Evolutionary conservation across 148 eudicot genomes (phyloP), one percentile per base, ranked within the genome.

Genomic region (Vaccinium macrocarpon): DNA sequence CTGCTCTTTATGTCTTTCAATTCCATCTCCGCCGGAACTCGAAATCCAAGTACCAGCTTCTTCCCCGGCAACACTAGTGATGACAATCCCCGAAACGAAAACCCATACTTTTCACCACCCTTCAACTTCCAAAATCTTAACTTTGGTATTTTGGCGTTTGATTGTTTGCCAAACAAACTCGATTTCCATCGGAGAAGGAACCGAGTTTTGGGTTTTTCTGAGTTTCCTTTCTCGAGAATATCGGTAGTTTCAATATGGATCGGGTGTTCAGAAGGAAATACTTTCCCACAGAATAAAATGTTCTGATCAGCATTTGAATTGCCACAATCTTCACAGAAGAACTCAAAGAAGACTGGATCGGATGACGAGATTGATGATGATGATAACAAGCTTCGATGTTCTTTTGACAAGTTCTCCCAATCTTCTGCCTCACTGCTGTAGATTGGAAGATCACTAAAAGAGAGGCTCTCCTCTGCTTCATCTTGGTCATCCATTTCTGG

Each of bases 321-420:
- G 51, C 35, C 57, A 71, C 80, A 71, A 42, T 88, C 84, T 51
- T 83, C 62, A 68, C 83, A 85, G 80, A 76, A 85, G 83, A 88
- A 88, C 86, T 85, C 90, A 25, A 88, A 88, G 50, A 81, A 81
- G 38, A 83, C 88, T 59, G 48, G 83, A 23, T 81, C 74, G n/a
- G 76, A 62, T 2, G 87, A 85, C 0, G 76, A 71, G 76, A 29
- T 5, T 35, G 76, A 35, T 3, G 42, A 25, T 23, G 80, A n/a
- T 9, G 35, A 77, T 23, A 57, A 32, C 23, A 32, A 62, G 66
- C 35, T 81, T 25, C 55, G 86, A 70, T 68, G 80, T 56, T 48
- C 49, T 48, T 52, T 55, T 27, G 16, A 79, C 15, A 32, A 29
- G 66, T 79, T 55, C 0, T 79, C 66, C 62, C 81, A 19, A 19